Percentiles rank a stretch among this genome's conserved stretches.
These are phyloP conservation scores for Oidium heveae DNA, from an alignment of 2,329 filamentous ascomycete species.

Conservation along the genomic window DNA sequence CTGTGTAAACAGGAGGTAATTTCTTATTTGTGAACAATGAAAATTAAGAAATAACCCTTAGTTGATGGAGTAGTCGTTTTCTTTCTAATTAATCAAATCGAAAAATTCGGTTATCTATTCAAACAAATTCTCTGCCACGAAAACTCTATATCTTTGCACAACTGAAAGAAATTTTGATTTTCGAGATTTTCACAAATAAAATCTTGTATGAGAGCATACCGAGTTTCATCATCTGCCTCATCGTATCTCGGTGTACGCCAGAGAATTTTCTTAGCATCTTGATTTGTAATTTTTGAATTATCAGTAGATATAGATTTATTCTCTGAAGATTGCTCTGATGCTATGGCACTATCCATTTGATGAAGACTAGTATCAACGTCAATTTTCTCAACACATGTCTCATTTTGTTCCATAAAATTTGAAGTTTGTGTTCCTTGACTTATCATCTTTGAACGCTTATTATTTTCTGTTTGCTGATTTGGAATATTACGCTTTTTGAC, in stretches of 20 bases:
- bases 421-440: conserved; percentile 12
- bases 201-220: conserved; percentile 20
- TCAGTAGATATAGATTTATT: too few species aligned
- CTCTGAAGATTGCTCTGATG: too few species aligned
- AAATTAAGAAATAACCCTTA: too few species aligned
- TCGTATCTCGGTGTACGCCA: conserved; percentile 9
- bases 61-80: too few species aligned
- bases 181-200: conserved; percentile 25
- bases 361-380: too few species aligned
- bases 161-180: conserved; percentile 21
- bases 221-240: conserved; percentile 15
- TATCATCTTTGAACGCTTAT: conserved; percentile 12
- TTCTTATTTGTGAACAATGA: too few species aligned
- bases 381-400: too few species aligned
- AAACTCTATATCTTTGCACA: conserved; percentile 24
- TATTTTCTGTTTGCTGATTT: neutral
- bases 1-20: too few species aligned
- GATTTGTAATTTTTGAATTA: conserved; percentile 5
- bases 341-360: too few species aligned
- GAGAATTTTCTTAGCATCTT: conserved; percentile 8
- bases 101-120: conserved; percentile 12
- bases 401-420: too few species aligned
- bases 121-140: conserved; percentile 23
- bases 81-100: too few species aligned
- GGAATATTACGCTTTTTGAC: conserved; percentile 2